Percentiles rank a stretch among this genome's conserved stretches.
These are phyloP conservation scores for Asterophora lycoperdoides DNA, from an alignment of 768 basidiomycete genomes.

Conservation along the genomic window DNA sequence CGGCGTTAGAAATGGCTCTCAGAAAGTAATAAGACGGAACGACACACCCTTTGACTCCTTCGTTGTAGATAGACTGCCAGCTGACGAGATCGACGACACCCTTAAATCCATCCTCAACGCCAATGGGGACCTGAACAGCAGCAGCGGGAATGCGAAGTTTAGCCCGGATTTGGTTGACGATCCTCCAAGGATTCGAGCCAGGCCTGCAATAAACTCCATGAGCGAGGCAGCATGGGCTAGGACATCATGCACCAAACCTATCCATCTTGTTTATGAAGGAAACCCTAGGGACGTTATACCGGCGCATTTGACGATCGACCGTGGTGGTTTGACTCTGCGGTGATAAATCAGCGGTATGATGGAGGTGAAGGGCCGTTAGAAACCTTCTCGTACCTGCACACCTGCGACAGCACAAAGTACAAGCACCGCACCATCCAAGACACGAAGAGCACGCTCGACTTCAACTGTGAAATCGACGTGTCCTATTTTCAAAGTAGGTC, in stretches of 20 bases:
- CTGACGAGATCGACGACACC: slow-evolving; percentile 94
- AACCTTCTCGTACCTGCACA: slow-evolving; percentile 66
- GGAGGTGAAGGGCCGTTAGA: background rate
- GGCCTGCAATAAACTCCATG: slow-evolving; percentile 45
- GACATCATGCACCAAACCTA: slow-evolving; percentile 40
- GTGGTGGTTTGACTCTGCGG: slow-evolving; percentile 94
- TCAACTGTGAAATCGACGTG: slow-evolving; percentile 99
- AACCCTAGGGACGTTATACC: slow-evolving; percentile 92
- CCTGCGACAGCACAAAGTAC: slow-evolving; percentile 97
- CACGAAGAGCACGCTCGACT: slow-evolving; percentile 93
- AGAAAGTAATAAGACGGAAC: background rate
- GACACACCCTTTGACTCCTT: slow-evolving; percentile 88
- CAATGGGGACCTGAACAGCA: slow-evolving; percentile 94
- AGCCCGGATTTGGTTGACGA: slow-evolving; percentile 84
- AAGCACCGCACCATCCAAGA: slow-evolving; percentile 93
- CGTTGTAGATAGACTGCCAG: slow-evolving; percentile 93
- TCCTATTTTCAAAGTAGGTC: slow-evolving; percentile 43
- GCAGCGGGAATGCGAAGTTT: slow-evolving; percentile 93
- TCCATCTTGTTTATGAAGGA: slow-evolving; percentile 99
- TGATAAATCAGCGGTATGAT: background rate
- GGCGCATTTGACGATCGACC: slow-evolving; percentile 97
- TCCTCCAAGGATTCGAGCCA: slow-evolving; percentile 96
- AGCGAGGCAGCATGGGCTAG: background rate
- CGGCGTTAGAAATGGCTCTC: background rate
- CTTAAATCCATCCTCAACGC: slow-evolving; percentile 77